Conservation (phyloP, 148 eudicot genomes). For the Oxyria digyna region DNA sequence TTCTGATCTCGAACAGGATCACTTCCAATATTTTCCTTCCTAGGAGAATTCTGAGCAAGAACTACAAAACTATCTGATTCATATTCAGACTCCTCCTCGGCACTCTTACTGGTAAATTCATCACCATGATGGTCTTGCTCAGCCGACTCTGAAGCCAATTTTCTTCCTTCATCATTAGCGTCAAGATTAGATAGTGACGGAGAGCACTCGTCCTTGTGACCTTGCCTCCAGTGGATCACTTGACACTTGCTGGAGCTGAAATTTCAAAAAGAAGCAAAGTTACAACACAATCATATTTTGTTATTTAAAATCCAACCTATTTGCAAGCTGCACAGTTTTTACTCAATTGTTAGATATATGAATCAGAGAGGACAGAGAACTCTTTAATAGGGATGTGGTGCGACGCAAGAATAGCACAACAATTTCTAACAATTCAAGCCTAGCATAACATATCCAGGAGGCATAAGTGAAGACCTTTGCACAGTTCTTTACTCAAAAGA, state of each 20-base stretch:
- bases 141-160: conserved; percentile 15
- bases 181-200: conserved; percentile 21
- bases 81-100: conserved; percentile 19
- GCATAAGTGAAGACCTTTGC: too few relatives aligned
- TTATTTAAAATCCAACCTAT: background rate
- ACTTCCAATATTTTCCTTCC: conserved; percentile 15
- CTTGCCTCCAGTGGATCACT: conserved; percentile 83
- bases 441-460: too few relatives aligned
- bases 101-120: conserved; percentile 1
- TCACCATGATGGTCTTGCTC: conserved; percentile 21
- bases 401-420: too few relatives aligned
- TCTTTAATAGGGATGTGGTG: too few relatives aligned
- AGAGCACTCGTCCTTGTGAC: conserved; percentile 70
- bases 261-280: conserved; percentile 5
- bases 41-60: conserved; percentile 8
- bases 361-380: too few relatives aligned
- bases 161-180: conserved; percentile 17
- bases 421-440: too few relatives aligned
- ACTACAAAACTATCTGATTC: conserved; percentile 7
- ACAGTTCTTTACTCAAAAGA: background rate
- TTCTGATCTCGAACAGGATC: conserved; percentile 16
- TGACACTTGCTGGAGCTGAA: conserved; percentile 94
- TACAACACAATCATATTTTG: background rate
- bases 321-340: too few relatives aligned
- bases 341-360: too few relatives aligned